phyloP scores from a whole-genome alignment of 1,139 yeast species.

The Candida sojae region DNA sequence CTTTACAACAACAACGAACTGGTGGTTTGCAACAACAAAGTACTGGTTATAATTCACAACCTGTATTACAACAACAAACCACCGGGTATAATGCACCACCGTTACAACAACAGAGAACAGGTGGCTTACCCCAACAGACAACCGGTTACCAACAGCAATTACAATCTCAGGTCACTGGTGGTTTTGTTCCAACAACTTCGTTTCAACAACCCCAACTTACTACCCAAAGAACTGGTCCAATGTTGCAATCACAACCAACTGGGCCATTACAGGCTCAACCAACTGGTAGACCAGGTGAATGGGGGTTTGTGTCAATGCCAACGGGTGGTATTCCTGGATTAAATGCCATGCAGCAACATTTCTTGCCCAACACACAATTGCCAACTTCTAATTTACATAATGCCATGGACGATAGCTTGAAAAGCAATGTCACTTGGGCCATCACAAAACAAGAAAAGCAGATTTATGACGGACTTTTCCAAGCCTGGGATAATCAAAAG shows the following conservation, averaged over 20 bases:
- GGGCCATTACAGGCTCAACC: constrained; percentile 51
- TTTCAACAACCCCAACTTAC: constrained; percentile 32
- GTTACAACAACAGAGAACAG: constrained; percentile 33
- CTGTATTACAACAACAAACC: constrained; percentile 36
- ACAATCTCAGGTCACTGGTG: constrained; percentile 23
- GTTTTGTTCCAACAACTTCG: constrained; percentile 37
- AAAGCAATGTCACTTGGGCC: constrained; percentile 66
- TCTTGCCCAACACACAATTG: constrained; percentile 63
- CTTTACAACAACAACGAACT: constrained; percentile 33
- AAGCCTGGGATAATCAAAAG: constrained; percentile 76
- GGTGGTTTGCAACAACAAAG: constrained; percentile 24
- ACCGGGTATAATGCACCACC: constrained; percentile 31
- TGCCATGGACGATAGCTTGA: constrained; percentile 53
- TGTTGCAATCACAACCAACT: constrained; percentile 20
- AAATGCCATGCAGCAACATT: constrained; percentile 71
- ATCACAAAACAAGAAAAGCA: constrained; percentile 84
- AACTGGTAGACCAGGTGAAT: constrained; percentile 77
- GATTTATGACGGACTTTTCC: constrained; percentile 83
- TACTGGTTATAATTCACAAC: constrained; percentile 26
- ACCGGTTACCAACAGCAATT: constrained; percentile 9
- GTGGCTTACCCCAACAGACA: constrained; percentile 24
- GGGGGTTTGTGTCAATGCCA: constrained; percentile 79
- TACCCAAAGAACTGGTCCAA: constrained; percentile 35
- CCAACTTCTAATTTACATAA: constrained; percentile 46
- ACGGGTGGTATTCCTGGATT: constrained; percentile 77